phyloP scores from a whole-genome alignment of 768 basidiomycete genomes.

The Amanita brunnescens region DNA sequence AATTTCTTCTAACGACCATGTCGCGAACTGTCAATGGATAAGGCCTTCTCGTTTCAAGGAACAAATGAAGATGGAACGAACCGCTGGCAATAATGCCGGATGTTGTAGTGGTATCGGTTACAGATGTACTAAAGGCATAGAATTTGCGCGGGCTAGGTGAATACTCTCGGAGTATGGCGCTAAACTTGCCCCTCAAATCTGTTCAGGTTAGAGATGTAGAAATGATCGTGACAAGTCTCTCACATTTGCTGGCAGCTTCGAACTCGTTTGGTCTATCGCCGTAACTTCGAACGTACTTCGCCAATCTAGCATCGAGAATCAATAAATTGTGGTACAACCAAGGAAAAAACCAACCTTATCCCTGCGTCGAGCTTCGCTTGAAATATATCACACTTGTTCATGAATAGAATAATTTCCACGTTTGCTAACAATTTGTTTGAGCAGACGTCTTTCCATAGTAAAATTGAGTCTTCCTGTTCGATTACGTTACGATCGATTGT shows the following conservation, averaged over 20 bases:
- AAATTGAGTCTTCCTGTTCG: slow-evolving; percentile 70
- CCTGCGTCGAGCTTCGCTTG: slow-evolving; percentile 60
- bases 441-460: slow-evolving; percentile 84
- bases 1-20: slow-evolving; percentile 74
- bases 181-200: slow-evolving; percentile 68
- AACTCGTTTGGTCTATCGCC: slow-evolving; percentile 63
- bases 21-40: slow-evolving; percentile 47
- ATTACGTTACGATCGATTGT: neutral
- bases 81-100: slow-evolving; percentile 72
- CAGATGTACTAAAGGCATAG: slow-evolving; percentile 70
- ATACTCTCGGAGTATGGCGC: slow-evolving; percentile 68
- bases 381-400: slow-evolving; percentile 84
- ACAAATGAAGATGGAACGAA: slow-evolving; percentile 22
- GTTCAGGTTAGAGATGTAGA: neutral
- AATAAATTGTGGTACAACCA: neutral
- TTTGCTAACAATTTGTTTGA: slow-evolving; percentile 72
- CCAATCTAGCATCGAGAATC: slow-evolving; percentile 25
- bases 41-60: neutral
- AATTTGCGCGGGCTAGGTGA: slow-evolving; percentile 69
- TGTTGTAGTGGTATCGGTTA: slow-evolving; percentile 68
- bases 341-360: slow-evolving; percentile 29
- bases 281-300: slow-evolving; percentile 67
- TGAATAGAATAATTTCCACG: slow-evolving; percentile 76
- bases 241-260: slow-evolving; percentile 67
- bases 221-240: slow-evolving; percentile 16